A percentile compares a stretch with the other conserved stretches of the same genome.
These are phyloP conservation scores for Ophiostoma triangulosporum DNA, from an alignment of 2,329 filamentous ascomycete genomes.

Conservation along the genomic window DNA sequence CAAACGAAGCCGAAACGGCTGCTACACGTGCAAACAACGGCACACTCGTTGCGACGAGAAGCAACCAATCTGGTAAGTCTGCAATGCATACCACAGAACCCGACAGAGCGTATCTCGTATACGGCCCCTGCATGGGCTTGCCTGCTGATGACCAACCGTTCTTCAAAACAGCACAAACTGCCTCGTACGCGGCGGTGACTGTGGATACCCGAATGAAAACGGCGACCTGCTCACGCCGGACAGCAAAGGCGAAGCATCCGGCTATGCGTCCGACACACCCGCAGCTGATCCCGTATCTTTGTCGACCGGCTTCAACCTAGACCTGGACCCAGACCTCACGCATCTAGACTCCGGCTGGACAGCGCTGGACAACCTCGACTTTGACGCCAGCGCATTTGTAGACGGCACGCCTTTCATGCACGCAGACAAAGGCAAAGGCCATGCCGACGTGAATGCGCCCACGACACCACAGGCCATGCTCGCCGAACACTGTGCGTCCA, in stretches of 20 bases:
- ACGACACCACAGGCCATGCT: too few relatives aligned
- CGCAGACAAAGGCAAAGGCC: too few relatives aligned
- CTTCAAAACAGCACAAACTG: conserved; percentile 5
- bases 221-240: neutral
- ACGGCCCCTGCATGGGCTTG: neutral
- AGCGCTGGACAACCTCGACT: too few relatives aligned
- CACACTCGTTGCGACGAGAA: conserved; percentile 8
- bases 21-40: conserved; percentile 7
- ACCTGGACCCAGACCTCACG: neutral
- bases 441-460: too few relatives aligned
- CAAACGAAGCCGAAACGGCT: conserved; percentile 6
- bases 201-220: neutral
- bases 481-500: neutral
- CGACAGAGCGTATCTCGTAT: neutral
- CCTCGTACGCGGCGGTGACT: conserved; percentile 3
- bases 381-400: too few relatives aligned
- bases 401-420: too few relatives aligned
- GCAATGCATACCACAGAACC: neutral
- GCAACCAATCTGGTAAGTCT: conserved; percentile 3
- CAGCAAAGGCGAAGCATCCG: neutral
- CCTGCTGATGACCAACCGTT: neutral
- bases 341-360: too few relatives aligned
- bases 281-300: too few relatives aligned
- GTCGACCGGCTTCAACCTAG: neutral
- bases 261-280: neutral